phyloP scores from a whole-genome alignment of 768 basidiomycete genomes.

The Collybia sp. region DNA sequence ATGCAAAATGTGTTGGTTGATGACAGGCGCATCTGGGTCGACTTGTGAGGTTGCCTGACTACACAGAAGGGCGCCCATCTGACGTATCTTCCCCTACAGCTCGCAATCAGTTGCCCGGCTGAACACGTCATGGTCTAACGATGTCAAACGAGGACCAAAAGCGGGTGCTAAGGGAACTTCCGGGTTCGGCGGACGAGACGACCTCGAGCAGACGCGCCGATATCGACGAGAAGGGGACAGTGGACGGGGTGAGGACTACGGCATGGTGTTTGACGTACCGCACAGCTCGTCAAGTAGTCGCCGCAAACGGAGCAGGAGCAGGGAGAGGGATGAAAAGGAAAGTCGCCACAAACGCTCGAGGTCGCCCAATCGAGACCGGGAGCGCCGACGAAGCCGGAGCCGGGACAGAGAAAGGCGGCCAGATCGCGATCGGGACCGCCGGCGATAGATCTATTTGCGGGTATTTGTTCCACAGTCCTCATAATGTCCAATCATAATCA shows the following conservation, averaged over 20 bases:
- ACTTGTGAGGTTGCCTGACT: constrained; percentile 62
- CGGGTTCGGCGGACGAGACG: constrained; percentile 68
- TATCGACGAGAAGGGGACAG: constrained; percentile 49
- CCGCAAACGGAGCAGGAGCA: constrained; percentile 49
- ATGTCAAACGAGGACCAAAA: constrained; percentile 49
- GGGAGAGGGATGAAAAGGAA: constrained; percentile 31
- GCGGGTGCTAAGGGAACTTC: constrained; percentile 23
- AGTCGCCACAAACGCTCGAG: constrained; percentile 30
- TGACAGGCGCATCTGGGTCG: constrained; percentile 97
- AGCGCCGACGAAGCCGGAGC: constrained; percentile 21
- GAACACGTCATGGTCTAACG: constrained; percentile 80
- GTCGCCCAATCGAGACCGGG: constrained; percentile 29
- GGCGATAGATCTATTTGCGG: constrained; percentile 7
- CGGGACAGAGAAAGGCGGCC: constrained; percentile 11
- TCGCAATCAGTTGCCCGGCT: constrained; percentile 93
- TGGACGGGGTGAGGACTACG: constrained; percentile 43
- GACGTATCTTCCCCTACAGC: constrained; percentile 33
- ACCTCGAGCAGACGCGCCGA: constrained; percentile 66
- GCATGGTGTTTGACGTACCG: constrained; percentile 83
- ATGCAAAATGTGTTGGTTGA: constrained; percentile 99
- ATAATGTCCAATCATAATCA: constrained; percentile 7
- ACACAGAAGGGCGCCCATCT: constrained; percentile 1
- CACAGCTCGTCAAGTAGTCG: constrained; percentile 31
- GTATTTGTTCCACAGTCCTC: constrained; percentile 7
- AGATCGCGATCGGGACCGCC: constrained; percentile 7